Evolutionary conservation across 257 asterid species (phyloP).

Genomic region (Fraxinus anomala): DNA sequence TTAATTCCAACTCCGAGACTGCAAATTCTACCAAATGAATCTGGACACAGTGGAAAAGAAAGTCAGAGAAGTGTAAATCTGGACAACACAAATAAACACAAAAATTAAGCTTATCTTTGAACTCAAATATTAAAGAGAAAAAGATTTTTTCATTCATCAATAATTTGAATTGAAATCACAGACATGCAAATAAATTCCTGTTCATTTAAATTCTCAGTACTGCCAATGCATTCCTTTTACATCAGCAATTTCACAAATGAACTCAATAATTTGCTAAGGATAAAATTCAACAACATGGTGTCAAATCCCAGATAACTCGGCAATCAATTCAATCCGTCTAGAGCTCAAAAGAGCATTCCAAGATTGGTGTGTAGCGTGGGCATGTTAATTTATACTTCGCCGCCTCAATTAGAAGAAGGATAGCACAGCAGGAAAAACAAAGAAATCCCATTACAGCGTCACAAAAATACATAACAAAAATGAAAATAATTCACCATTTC

Average conservation of each 20-base stretch:
- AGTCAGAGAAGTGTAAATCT: background rate
- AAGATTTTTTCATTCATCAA: background rate
- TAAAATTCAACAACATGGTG: background rate
- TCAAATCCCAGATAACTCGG: background rate
- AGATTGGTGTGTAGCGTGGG: background rate
- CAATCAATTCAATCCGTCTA: background rate
- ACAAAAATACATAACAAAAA: background rate
- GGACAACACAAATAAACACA: background rate
- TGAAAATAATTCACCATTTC: constrained; percentile 15
- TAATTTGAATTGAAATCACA: background rate
- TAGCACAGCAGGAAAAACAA: background rate
- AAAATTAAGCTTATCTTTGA: background rate
- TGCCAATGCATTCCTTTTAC: background rate
- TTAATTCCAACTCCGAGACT: constrained; percentile 73
- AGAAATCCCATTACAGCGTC: background rate
- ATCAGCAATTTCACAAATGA: background rate
- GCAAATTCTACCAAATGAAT: constrained; percentile 28
- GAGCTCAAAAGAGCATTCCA: background rate
- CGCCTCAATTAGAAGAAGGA: background rate
- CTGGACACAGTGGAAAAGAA: constrained; percentile 28
- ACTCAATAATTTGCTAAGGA: background rate
- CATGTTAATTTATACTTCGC: background rate
- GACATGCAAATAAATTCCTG: background rate
- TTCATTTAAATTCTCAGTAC: background rate
- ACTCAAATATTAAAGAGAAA: background rate